phyloP scores from a whole-genome alignment of 208 protist species.

The Wallacemonas sp. region DNA sequence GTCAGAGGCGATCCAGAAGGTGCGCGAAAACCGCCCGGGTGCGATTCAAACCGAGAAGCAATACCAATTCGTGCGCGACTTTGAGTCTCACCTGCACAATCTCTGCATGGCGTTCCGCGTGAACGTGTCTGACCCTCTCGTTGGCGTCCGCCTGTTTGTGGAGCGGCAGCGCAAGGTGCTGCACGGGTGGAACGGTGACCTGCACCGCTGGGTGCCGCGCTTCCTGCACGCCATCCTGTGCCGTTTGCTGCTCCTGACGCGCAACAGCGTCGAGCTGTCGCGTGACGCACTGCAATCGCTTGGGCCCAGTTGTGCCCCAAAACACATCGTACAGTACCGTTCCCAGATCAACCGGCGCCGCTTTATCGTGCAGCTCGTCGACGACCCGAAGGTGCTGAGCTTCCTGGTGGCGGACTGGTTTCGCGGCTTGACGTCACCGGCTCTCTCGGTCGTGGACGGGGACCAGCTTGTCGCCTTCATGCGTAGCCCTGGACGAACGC shows the following conservation, averaged over 20 bases:
- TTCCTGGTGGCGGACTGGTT: conserved; percentile 87
- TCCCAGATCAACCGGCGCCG: conserved; percentile 78
- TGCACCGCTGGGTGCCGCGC: conserved; percentile 74
- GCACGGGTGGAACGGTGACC: conserved; percentile 81
- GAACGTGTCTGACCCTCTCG: conserved; percentile 71
- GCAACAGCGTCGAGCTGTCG: conserved; percentile 31
- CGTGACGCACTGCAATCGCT: conserved; percentile 59
- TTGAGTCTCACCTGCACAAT: conserved; percentile 85
- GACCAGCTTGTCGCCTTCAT: conserved; percentile 64
- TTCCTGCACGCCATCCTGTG: conserved; percentile 77
- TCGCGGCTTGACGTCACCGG: conserved; percentile 61
- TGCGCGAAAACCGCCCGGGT: conserved; percentile 66
- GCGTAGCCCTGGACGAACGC: conserved; percentile 24
- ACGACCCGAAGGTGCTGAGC: conserved; percentile 61
- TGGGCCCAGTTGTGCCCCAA: conserved; percentile 55
- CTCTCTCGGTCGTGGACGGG: conserved; percentile 55
- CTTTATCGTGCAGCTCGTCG: conserved; percentile 59
- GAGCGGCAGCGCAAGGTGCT: conserved; percentile 76
- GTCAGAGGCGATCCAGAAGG: conserved; percentile 69
- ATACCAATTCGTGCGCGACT: conserved; percentile 82
- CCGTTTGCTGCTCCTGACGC: conserved; percentile 68
- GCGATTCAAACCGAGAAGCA: conserved; percentile 89
- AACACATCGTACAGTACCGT: conserved; percentile 53
- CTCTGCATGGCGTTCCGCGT: conserved; percentile 81
- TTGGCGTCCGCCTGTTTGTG: conserved; percentile 78